Base-by-base conservation (phyloP, 257 asterid genomes). In the Ocimum tenuiflorum region DNA sequence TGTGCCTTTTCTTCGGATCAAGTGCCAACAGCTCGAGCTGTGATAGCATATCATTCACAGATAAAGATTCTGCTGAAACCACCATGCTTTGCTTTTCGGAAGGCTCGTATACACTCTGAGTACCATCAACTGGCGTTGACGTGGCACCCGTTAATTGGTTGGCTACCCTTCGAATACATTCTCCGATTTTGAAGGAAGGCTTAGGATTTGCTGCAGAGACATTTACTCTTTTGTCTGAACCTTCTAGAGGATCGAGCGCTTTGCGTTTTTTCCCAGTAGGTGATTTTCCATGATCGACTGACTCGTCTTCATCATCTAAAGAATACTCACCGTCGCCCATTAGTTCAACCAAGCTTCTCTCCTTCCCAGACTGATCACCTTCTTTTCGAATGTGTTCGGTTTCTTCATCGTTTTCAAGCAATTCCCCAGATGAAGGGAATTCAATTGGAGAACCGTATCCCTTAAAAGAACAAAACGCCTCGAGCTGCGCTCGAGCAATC, bases 111-210 rank as follows among this genome's bases (percentile, higher is more conserved):
- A 24, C 48, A 60, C 54, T 75, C 18, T 59, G 76, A 61, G 84
- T 81, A 68, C 69, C 71, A 59, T 79, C 86, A 48, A 57, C 45
- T 17, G 49, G 80, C 19, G 54, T 60, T 54, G 49, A 73, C 82
- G 18, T 53, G 64, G 38, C 67, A 35, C 82, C 78, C 81, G 86
- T 84, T 71, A 94, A 75, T 73, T 89, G 95, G 84, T 86, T 86
- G 52, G 99, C 99, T 43, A 83, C 91, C 78, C 97, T 81, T 36
- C 89, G 91, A 17, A 94, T 94, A 71, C 99, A 88, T 60, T 94
- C 99, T 12, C 99, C 99, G 12, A 94, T 84, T 73, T 85, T 91
- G 41, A 94, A 94, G 48, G 95, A 88, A 42, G 96, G 90, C 71
- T 81, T 89, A 39, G 90, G 91, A 65, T 86, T 91, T 8, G 91